These are phyloP conservation scores for Lachnellula arida DNA, from an alignment of 2,329 filamentous ascomycete species.

Conservation along the genomic window DNA sequence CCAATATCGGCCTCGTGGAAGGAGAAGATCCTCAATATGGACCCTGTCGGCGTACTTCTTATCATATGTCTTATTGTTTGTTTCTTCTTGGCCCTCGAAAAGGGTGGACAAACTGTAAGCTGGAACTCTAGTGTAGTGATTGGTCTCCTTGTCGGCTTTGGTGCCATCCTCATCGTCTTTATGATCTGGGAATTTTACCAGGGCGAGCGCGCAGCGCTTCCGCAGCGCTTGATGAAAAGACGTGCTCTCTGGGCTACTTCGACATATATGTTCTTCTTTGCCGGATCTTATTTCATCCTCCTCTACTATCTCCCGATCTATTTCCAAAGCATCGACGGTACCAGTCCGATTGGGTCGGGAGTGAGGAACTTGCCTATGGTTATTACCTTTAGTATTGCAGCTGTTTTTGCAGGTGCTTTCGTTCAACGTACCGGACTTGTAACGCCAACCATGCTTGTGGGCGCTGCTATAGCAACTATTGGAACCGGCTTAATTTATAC, in stretches of 20 bases:
- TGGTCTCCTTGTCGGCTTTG: slow-evolving; percentile 36
- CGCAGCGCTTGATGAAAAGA: slow-evolving; percentile 32
- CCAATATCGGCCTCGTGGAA: slow-evolving; percentile 1
- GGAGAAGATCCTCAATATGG: slow-evolving; percentile 30
- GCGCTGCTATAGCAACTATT: too few species aligned
- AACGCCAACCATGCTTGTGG: too few species aligned
- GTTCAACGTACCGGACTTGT: too few species aligned
- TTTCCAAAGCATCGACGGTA: slow-evolving; percentile 41
- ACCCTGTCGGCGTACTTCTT: slow-evolving; percentile 38
- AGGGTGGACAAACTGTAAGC: slow-evolving; percentile 37
- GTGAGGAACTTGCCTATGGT: slow-evolving; percentile 33
- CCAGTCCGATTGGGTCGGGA: slow-evolving; percentile 32
- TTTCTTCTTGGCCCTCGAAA: slow-evolving; percentile 41
- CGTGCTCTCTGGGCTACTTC: slow-evolving; percentile 12
- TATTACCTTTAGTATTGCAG: too few species aligned
- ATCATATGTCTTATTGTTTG: slow-evolving; percentile 39
- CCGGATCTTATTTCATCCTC: slow-evolving; percentile 37
- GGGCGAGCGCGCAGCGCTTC: slow-evolving; percentile 25
- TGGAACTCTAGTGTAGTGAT: slow-evolving; percentile 39
- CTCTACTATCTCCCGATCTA: slow-evolving; percentile 45
- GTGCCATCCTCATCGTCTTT: slow-evolving; percentile 28
- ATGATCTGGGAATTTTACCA: slow-evolving; percentile 30
- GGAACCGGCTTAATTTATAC: slow-evolving; percentile 30
- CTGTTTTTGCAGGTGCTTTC: too few species aligned
- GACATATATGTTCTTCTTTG: slow-evolving; percentile 32